Base-by-base conservation (phyloP, 148 eudicot genomes). In the Camellia granthamiana region DNA sequence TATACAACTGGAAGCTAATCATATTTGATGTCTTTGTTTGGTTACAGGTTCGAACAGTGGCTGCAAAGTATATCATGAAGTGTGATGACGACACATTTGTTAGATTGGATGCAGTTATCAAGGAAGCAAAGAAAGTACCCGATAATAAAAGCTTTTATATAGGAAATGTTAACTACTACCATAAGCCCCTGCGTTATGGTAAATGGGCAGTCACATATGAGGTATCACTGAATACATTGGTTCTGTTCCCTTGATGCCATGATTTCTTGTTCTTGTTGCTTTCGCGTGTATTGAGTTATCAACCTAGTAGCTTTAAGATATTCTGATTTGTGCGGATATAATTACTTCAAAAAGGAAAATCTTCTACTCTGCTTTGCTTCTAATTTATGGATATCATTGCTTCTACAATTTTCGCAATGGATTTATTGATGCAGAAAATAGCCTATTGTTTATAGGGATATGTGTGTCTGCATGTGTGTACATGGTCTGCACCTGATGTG, bases 151-250 rank as follows among this genome's bases (percentile, higher is more conserved):
- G 97, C 85, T 85, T 95, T 79, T 95, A 95, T 81, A 81, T 90
- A 42, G 98, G 98, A 62, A 95, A 93, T 76, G 90, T 95, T 82
- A 95, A 95, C 77, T 90, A 89, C 86, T 88, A 90, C 83, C 93
- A 93, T 84, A 92, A 88, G 83, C 97, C 97, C 74, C 83, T 89
- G 69, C 98, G 98, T 77, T 72, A 85, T 81, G 98, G 98, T 76
- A 95, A 95, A 95, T 95, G 98, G 98, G 94, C 97, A 52, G 98
- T 95, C 56, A 95, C 98, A 42, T 95, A 91, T 77, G 98, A 95
- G 98, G 98, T 95, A 88, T 3, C 72, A 54, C n/a, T 19, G 13
- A 14, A 42, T 60, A 66, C 66, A 5, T 54, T 55, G 3, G 55
- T 51, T 74, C 63, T 58, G 30, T 46, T n/a, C 7, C 58, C 41